Conservation (phyloP, 1,139 yeast species). For the Lodderomyces pseudojiufengensis region DNA sequence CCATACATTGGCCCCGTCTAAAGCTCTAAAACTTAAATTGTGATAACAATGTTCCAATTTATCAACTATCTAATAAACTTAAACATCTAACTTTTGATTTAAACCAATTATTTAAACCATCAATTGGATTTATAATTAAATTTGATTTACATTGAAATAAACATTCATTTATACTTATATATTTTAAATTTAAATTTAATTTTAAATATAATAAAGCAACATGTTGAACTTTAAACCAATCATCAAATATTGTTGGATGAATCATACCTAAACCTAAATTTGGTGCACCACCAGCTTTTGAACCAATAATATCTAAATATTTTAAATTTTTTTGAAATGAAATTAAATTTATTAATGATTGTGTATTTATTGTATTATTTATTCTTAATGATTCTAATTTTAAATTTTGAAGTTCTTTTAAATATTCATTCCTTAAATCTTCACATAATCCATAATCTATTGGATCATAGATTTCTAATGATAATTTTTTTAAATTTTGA, state of each 20-base stretch:
- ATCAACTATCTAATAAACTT: conserved; percentile 7
- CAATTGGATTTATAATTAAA: conserved; percentile 33
- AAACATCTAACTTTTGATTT: conserved; percentile 20
- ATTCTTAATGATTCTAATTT: conserved; percentile 35
- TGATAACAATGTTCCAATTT: no score
- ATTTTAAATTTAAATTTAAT: conserved; percentile 27
- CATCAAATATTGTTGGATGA: conserved; percentile 54
- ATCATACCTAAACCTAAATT: conserved; percentile 54
- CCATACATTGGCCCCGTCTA: no score
- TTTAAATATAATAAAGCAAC: conserved; percentile 39
- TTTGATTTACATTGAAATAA: conserved; percentile 27
- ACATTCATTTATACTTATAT: conserved; percentile 42
- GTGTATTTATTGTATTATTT: conserved; percentile 31
- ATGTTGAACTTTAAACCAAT: conserved; percentile 57
- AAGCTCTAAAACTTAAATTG: no score
- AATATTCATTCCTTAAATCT: conserved; percentile 16
- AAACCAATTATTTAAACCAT: conserved; percentile 44
- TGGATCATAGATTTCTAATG: conserved; percentile 42
- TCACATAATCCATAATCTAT: conserved; percentile 15
- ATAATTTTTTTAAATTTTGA: conserved; percentile 22
- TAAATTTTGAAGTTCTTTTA: conserved; percentile 17
- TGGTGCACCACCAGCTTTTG: conserved; percentile 51
- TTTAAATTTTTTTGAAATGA: conserved; percentile 25
- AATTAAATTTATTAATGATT: conserved; percentile 24
- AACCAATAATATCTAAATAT: conserved; percentile 47